These are phyloP conservation scores for Albophoma yamanashiensis DNA, from an alignment of 2,329 filamentous ascomycete species.

Conservation along the genomic window DNA sequence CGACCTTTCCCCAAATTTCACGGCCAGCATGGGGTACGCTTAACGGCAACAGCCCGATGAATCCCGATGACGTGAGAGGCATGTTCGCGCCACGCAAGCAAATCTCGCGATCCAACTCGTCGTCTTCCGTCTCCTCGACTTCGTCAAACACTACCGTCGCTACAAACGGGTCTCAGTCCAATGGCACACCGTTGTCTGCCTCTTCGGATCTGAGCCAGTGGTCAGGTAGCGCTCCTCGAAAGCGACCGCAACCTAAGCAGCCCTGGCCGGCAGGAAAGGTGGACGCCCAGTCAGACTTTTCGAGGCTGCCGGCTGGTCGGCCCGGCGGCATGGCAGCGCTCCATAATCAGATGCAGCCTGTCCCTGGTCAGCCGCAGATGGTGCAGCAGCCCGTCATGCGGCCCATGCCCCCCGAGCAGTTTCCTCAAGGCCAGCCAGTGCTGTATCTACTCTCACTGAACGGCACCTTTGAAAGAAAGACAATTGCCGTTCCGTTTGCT, in stretches of 20 bases:
- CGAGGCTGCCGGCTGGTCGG: conserved; percentile 31
- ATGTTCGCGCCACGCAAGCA: conserved; percentile 87
- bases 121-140: conserved; percentile 67
- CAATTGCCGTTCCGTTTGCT: conserved; percentile 82
- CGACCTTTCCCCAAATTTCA: conserved; percentile 52
- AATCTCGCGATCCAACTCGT: conserved; percentile 80
- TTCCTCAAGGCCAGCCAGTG: conserved; percentile 59
- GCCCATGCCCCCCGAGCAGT: conserved; percentile 48
- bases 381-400: conserved; percentile 44
- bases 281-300: conserved; percentile 36
- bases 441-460: conserved; percentile 85
- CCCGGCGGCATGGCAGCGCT: conserved; percentile 29
- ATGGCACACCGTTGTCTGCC: conserved; percentile 42
- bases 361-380: conserved; percentile 22
- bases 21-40: conserved; percentile 53
- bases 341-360: conserved; percentile 20
- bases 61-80: conserved; percentile 72
- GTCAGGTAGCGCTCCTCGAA: conserved; percentile 37
- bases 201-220: conserved; percentile 40
- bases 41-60: conserved; percentile 58
- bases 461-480: conserved; percentile 93
- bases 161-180: conserved; percentile 48
- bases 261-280: conserved; percentile 39
- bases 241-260: conserved; percentile 38
- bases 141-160: conserved; percentile 55